Percentiles rank a stretch among this genome's conserved stretches.
Evolutionary conservation across 495 filamentous ascomycete genomes (phyloP).

Genomic region (Penicillium pulvis): DNA sequence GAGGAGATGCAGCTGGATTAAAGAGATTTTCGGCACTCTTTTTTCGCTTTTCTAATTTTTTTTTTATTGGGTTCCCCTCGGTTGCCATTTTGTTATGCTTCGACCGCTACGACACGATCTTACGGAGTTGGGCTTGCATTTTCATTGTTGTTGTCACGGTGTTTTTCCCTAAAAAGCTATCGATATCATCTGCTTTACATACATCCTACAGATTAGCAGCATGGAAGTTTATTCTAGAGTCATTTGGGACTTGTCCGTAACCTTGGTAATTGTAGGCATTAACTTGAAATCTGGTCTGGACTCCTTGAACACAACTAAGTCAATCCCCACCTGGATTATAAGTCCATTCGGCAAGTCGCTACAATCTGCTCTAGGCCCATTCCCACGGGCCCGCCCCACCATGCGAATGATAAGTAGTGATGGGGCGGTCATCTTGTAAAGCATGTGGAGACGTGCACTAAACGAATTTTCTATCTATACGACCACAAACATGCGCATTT

Average conservation of each 20-base stretch:
- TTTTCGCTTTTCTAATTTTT: slow-evolving; percentile 8
- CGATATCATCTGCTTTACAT: slow-evolving; percentile 33
- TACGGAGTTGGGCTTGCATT: slow-evolving; percentile 37
- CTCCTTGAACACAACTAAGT: too few species aligned
- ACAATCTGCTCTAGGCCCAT: not conserved
- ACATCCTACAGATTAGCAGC: slow-evolving; percentile 22
- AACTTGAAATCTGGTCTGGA: too few species aligned
- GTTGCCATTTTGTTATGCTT: slow-evolving; percentile 23
- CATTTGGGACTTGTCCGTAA: not conserved
- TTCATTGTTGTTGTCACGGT: slow-evolving; percentile 28
- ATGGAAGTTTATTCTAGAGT: slow-evolving; percentile 8
- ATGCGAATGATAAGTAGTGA: not conserved
- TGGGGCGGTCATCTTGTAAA: not conserved
- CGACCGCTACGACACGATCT: slow-evolving; percentile 34
- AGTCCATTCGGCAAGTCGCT: not conserved
- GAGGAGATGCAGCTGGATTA: slow-evolving; percentile 73
- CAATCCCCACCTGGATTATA: too few species aligned
- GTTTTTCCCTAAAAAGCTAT: slow-evolving; percentile 32
- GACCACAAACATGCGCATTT: too few species aligned
- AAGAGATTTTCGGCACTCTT: slow-evolving; percentile 20
- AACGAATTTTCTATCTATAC: not conserved
- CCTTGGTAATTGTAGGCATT: not conserved
- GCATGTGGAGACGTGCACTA: not conserved
- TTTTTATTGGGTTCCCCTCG: slow-evolving; percentile 14
- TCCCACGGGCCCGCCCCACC: not conserved